Evolutionary conservation across 75 land plant species (phyloP).

Genomic region (Selaginella moellendorffii): DNA sequence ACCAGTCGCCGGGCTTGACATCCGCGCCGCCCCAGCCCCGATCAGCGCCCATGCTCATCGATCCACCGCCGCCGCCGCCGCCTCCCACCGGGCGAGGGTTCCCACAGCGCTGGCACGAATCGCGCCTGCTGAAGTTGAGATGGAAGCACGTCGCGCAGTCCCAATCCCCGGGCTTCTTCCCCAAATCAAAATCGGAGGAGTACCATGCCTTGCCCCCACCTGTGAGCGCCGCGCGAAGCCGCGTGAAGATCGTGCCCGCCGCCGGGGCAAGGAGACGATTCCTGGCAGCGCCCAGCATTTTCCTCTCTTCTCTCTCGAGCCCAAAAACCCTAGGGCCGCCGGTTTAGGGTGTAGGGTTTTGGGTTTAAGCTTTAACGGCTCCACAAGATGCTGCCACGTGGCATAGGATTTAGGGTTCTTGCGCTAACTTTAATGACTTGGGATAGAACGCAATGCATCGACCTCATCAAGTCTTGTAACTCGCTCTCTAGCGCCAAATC

Average conservation of each 20-base stretch:
- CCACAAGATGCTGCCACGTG: too few species aligned
- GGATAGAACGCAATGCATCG: neutral
- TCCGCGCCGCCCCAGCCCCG: slow-evolving; percentile 24
- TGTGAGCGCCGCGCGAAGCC: neutral
- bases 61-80: neutral
- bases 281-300: neutral
- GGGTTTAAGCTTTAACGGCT: too few species aligned
- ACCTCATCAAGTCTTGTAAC: neutral
- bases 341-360: neutral
- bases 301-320: neutral
- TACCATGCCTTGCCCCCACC: neutral
- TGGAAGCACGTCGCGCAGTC: slow-evolving; percentile 79
- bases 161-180: slow-evolving; percentile 71
- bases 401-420: too few species aligned
- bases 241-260: neutral
- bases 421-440: too few species aligned
- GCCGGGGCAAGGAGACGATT: neutral
- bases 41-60: neutral
- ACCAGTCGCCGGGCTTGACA: slow-evolving; percentile 91
- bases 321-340: neutral
- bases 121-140: slow-evolving; percentile 75
- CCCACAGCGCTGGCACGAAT: slow-evolving; percentile 69
- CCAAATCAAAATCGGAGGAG: neutral
- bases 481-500: neutral
- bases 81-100: slow-evolving; percentile 30